These are phyloP conservation scores for Beauveria brongniartii DNA, from an alignment of 2,329 filamentous ascomycete genomes.

Conservation along the genomic window DNA sequence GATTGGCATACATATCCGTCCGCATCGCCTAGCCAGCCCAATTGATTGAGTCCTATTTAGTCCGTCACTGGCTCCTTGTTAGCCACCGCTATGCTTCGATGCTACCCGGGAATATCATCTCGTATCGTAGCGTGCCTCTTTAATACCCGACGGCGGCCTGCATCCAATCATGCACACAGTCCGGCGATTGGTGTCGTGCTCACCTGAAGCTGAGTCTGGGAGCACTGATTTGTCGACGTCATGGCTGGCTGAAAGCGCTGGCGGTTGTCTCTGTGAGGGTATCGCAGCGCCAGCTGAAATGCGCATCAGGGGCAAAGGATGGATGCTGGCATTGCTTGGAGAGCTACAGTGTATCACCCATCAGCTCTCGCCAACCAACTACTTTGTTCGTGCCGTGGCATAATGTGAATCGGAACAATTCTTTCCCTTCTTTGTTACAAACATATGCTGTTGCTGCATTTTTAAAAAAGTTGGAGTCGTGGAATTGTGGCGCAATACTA, in stretches of 20 bases:
- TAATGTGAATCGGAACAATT: background rate
- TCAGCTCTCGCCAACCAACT: background rate
- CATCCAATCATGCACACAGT: background rate
- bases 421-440: background rate
- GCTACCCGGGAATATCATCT: background rate
- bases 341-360: no score
- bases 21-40: background rate
- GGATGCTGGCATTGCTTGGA: no score
- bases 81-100: background rate
- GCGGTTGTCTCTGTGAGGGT: no score
- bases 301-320: no score
- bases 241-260: background rate
- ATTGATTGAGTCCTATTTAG: background rate
- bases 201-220: background rate
- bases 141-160: background rate
- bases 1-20: background rate
- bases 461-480: background rate
- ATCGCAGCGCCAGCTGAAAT: no score
- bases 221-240: background rate
- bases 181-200: background rate
- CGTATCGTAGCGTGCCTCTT: background rate
- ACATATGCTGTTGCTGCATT: background rate
- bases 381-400: background rate
- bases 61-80: background rate
- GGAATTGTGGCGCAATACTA: background rate